Base-by-base conservation (phyloP, 495 filamentous ascomycete species). In the Thermothielavioides terrestris region DNA sequence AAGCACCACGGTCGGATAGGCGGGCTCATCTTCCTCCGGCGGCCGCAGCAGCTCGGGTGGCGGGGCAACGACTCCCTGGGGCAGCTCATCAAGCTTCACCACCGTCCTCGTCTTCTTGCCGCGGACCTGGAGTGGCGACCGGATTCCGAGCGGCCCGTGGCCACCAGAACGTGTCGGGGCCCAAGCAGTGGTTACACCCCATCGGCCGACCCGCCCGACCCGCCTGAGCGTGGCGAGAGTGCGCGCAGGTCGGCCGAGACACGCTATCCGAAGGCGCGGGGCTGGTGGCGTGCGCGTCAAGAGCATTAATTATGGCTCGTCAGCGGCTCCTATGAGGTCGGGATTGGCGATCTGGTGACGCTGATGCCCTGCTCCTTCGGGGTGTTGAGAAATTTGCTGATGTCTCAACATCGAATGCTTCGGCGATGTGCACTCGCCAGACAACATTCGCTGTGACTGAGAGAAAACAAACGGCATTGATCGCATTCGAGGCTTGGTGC, bases 1-100 rank as follows among this genome's bases (percentile, higher is more conserved):
- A 56, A 86, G 81, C n/a, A 97, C 71, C 10, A 95, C 88, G 10
- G 86, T 83, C 4, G 92, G 90, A 62, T 94, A 95, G 34, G 72
- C 66, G 20, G 85, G 84, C 20, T 65, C 74, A 30, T 76, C 56
- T 28, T 74, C 75, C 3, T 52, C 23, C 18, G 73, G 70, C 2
- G 59, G 55, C n/a, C n/a, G n/a, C 9, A 56, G 55, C 6, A 59
- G 58, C 21, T 56, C 28, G 14, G 54, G 44, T 35, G 57, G 38
- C 18, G 49, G 45, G 35, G 84, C 54, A 1, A 71, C 54, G 6
- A n/a, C n/a, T n/a, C 80, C 80, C 56, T 86, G 83, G 14, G 84
- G 82, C 14, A 86, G 70, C 38, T 88, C 82, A 32, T 82, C 75
- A 15, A 86, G 58, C 38, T 70, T 80, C 35, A 82, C 59, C 0